Conservation (phyloP, 2,329 filamentous ascomycete species). For the Ophiocordyceps robertsii region DNA sequence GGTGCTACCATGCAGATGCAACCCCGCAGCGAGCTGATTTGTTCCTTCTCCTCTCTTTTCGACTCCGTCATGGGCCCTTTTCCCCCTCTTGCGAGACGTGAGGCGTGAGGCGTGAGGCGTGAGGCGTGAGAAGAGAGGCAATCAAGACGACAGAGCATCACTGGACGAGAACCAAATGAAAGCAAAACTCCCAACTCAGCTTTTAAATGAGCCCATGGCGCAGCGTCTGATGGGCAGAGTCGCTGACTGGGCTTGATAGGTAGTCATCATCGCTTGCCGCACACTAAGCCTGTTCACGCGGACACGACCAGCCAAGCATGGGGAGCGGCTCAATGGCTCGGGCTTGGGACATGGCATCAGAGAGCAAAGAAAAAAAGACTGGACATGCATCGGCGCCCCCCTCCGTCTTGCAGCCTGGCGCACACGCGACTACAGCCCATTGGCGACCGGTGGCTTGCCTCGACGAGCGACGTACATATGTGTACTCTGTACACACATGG, state of each 20-base stretch:
- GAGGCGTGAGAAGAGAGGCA: neutral
- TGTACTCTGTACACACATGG: neutral
- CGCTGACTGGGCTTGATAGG: neutral
- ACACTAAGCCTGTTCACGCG: neutral
- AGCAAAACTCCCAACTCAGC: neutral
- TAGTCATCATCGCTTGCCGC: neutral
- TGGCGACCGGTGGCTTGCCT: neutral
- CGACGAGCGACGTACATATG: neutral
- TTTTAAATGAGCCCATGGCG: neutral
- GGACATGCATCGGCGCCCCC: neutral
- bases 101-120: neutral
- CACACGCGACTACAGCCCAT: slow-evolving; percentile 3
- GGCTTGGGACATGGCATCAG: neutral
- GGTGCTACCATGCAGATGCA: slow-evolving; percentile 6
- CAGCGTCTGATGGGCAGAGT: neutral
- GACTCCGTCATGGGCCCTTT: neutral
- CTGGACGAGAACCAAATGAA: neutral
- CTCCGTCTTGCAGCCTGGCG: slow-evolving; percentile 1
- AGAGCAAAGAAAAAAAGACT: neutral
- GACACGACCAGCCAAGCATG: too few relatives aligned
- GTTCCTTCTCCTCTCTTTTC: neutral
- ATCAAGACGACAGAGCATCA: neutral
- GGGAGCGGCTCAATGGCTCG: neutral
- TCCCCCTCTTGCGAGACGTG: neutral
- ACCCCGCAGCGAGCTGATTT: slow-evolving; percentile 5